Evolutionary conservation across 1,284 basidiomycete genomes (phyloP).

Genomic region (Cryptococcus sp.): DNA sequence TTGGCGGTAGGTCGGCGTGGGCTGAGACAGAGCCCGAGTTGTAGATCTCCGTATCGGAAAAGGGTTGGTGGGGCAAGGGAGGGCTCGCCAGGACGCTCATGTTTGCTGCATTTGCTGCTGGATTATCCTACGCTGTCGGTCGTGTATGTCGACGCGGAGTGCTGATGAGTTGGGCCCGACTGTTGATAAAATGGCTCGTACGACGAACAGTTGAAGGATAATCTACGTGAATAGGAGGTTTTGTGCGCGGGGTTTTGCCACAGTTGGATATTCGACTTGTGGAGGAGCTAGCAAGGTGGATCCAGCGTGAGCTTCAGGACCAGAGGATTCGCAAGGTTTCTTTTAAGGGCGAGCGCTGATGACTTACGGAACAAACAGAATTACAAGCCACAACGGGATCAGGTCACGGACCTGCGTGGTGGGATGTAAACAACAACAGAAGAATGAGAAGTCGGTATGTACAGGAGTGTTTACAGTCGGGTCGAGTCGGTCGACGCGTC

Average conservation of each 20-base stretch:
- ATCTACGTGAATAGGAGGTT: conserved; percentile 2
- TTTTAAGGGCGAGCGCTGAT: background rate
- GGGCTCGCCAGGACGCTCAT: conserved; percentile 22
- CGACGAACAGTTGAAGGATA: conserved; percentile 7
- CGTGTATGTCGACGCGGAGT: background rate
- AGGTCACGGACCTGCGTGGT: background rate
- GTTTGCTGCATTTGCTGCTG: background rate
- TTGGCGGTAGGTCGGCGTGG: conserved; percentile 13
- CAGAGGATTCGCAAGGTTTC: background rate
- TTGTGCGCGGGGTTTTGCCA: background rate
- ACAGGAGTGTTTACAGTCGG: background rate
- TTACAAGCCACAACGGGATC: background rate
- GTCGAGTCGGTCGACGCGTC: background rate
- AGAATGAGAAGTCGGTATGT: background rate
- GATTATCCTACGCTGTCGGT: background rate
- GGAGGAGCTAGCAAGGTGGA: background rate
- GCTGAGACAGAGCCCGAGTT: conserved; percentile 16
- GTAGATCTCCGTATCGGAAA: conserved; percentile 20
- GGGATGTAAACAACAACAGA: background rate
- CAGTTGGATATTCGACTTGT: background rate
- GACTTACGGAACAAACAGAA: background rate
- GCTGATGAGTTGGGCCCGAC: background rate
- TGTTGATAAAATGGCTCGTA: background rate
- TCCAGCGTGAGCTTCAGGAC: background rate
- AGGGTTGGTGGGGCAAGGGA: conserved; percentile 11